These are phyloP conservation scores for Colletotrichum echinochloae DNA, from an alignment of 2,329 filamentous ascomycete genomes.

Conservation along the genomic window DNA sequence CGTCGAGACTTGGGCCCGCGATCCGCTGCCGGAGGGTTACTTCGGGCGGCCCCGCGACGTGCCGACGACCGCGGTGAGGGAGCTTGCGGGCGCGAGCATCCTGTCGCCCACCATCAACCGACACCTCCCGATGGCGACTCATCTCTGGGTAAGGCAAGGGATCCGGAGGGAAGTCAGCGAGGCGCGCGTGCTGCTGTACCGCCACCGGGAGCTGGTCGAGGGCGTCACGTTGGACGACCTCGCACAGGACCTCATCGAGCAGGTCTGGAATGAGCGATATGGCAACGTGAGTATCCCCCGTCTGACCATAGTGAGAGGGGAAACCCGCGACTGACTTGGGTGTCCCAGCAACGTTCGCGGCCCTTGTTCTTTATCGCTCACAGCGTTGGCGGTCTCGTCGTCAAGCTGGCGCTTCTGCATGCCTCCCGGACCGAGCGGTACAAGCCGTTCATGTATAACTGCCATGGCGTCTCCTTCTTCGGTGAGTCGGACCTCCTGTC, in stretches of 20 bases:
- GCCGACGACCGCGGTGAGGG: slow-evolving; percentile 44
- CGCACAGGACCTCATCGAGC: slow-evolving; percentile 60
- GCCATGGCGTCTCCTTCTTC: slow-evolving; percentile 71
- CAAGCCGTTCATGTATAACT: slow-evolving; percentile 63
- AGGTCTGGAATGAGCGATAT: slow-evolving; percentile 53
- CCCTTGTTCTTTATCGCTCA: slow-evolving; percentile 72
- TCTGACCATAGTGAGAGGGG: not conserved
- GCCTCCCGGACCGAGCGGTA: slow-evolving; percentile 55
- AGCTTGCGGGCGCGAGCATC: slow-evolving; percentile 45
- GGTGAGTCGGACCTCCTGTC: slow-evolving; percentile 53
- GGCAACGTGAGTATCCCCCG: slow-evolving; percentile 45
- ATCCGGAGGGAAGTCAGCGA: slow-evolving; percentile 60
- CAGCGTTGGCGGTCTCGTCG: slow-evolving; percentile 70
- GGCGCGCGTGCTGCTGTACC: slow-evolving; percentile 65
- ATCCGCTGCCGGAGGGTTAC: slow-evolving; percentile 61
- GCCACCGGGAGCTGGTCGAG: slow-evolving; percentile 58
- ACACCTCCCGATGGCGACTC: slow-evolving; percentile 47
- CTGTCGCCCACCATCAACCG: slow-evolving; percentile 28
- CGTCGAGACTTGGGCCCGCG: slow-evolving; percentile 65
- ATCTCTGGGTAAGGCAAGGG: slow-evolving; percentile 66
- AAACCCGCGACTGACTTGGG: not conserved
- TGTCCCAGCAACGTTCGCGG: slow-evolving; percentile 51
- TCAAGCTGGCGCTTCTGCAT: slow-evolving; percentile 66
- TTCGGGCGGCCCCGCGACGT: slow-evolving; percentile 52
- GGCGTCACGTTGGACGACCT: slow-evolving; percentile 58